Base-by-base conservation (phyloP, 2,329 filamentous ascomycete species). In the Beauveria australis region DNA sequence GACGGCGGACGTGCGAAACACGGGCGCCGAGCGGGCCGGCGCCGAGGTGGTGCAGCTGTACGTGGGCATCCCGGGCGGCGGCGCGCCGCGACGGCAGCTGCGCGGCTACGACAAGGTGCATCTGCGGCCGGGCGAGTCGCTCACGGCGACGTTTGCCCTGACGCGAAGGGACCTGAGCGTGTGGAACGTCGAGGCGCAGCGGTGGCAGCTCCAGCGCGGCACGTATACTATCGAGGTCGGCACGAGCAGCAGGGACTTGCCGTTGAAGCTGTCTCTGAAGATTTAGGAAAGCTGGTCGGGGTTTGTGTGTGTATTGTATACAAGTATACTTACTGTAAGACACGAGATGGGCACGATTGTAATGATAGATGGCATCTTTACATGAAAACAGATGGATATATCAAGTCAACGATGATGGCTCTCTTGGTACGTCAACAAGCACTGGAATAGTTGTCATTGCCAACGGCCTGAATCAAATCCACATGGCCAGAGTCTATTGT, bases 91-190 rank as follows among this genome's bases (percentile, higher is more conserved):
- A 1, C 74, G 79, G 46, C 85, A 89, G 69, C 75, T 89, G n/a
- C 77, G 86, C 8, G 86, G 87, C 7, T 89, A 89, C 41, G 82
- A 83, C 57, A 89, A 89, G 74, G 74, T 79, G 0, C 74, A 73
- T 18, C 64, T 89, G 49, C 72, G 75, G 16, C 73, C 76, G 0
- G 77, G 78, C 0, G 69, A 77, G 61, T 76, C 71, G 19, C 71
- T 73, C 18, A 77, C 73, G 0, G 72, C 86, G 0, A 71, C 66
- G 0, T 82, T 89, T 60, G 68, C 75, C 28, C 68, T 89, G 44
- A 87, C 79, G 19, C 77, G 87, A 46, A 79, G 85, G 62, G 87
- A 89, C 67, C 67, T 89, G 53, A 89, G 85, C 70, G 76, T 84
- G 28, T 89, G 87, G 87, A 84, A 89, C 67, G 77, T 81, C 5